Conservation (phyloP, 768 basidiomycete genomes). For the Suillus occidentalis region DNA sequence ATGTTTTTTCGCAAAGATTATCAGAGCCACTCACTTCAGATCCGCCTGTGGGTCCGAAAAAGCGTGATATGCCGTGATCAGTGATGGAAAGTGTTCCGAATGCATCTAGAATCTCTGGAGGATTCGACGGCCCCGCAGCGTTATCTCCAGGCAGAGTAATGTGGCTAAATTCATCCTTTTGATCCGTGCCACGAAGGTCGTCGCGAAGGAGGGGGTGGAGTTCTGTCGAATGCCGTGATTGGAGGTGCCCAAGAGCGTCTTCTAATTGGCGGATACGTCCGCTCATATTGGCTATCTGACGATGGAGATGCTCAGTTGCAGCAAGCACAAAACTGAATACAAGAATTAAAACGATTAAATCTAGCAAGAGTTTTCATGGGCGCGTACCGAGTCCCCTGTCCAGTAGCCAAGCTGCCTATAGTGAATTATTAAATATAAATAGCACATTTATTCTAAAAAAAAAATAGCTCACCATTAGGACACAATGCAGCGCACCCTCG, state of each 20-base stretch:
- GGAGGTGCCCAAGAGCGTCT: slow-evolving; percentile 55
- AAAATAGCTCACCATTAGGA: slow-evolving; percentile 57
- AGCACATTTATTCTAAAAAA: not conserved
- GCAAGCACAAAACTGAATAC: slow-evolving; percentile 53
- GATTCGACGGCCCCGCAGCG: slow-evolving; percentile 9
- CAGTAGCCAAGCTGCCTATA: slow-evolving; percentile 72
- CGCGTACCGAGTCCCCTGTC: slow-evolving; percentile 68
- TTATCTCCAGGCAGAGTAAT: slow-evolving; percentile 25
- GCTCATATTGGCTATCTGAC: slow-evolving; percentile 51
- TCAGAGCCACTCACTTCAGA: slow-evolving; percentile 54
- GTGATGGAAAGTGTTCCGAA: slow-evolving; percentile 63
- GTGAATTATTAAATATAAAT: slow-evolving; percentile 4
- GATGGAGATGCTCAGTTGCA: slow-evolving; percentile 66
- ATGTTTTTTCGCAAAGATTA: slow-evolving; percentile 2
- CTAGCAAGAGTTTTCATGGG: not conserved
- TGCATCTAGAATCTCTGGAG: slow-evolving; percentile 50
- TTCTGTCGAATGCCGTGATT: slow-evolving; percentile 50
- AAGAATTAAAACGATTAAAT: slow-evolving; percentile 7
- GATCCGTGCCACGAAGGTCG: slow-evolving; percentile 41
- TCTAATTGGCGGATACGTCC: slow-evolving; percentile 59
- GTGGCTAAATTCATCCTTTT: slow-evolving; percentile 27
- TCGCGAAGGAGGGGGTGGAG: slow-evolving; percentile 62
- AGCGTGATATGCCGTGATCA: slow-evolving; percentile 59
- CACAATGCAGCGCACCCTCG: slow-evolving; percentile 70
- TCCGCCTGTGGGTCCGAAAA: slow-evolving; percentile 68